These are phyloP conservation scores for Microdochium trichocladiopsis DNA, from an alignment of 2,329 filamentous ascomycete genomes.

Conservation along the genomic window DNA sequence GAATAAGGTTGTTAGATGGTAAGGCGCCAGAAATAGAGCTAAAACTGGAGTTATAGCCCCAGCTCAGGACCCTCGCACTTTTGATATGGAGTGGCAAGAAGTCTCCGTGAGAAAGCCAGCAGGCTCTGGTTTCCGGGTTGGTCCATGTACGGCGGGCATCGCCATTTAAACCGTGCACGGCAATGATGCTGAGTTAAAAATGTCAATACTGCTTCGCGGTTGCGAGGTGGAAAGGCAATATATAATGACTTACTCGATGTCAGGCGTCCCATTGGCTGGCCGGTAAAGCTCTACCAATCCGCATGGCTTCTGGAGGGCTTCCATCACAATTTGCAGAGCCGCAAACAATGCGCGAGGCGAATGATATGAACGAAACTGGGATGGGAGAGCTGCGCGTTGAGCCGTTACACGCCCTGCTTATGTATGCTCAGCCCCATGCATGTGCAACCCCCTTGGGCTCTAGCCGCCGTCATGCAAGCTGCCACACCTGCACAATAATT, in stretches of 20 bases:
- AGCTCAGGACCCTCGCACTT: constrained; percentile 19
- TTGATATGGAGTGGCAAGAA: constrained; percentile 23
- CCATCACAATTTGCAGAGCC: too few species aligned
- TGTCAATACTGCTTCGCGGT: neutral
- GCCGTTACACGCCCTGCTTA: too few species aligned
- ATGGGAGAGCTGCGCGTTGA: too few species aligned
- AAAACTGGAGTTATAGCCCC: constrained; percentile 22
- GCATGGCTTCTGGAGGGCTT: neutral
- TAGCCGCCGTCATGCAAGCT: neutral
- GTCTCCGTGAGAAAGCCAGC: constrained; percentile 26
- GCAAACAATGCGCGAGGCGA: too few species aligned
- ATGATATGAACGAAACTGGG: too few species aligned
- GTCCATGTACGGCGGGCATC: constrained; percentile 29
- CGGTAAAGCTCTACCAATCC: constrained; percentile 5
- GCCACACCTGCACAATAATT: neutral
- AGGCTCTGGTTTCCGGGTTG: constrained; percentile 16
- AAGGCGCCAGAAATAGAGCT: constrained; percentile 2
- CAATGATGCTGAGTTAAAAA: constrained; percentile 21
- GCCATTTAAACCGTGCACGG: constrained; percentile 33
- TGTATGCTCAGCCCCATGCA: too few species aligned
- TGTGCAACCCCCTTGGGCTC: too few species aligned
- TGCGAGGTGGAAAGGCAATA: neutral
- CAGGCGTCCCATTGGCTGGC: constrained; percentile 2
- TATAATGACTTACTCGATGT: constrained; percentile 3
- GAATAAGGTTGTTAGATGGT: constrained; percentile 14